Evolutionary conservation across 1,284 basidiomycete species (phyloP).

Genomic region (Dichomitus squalens): DNA sequence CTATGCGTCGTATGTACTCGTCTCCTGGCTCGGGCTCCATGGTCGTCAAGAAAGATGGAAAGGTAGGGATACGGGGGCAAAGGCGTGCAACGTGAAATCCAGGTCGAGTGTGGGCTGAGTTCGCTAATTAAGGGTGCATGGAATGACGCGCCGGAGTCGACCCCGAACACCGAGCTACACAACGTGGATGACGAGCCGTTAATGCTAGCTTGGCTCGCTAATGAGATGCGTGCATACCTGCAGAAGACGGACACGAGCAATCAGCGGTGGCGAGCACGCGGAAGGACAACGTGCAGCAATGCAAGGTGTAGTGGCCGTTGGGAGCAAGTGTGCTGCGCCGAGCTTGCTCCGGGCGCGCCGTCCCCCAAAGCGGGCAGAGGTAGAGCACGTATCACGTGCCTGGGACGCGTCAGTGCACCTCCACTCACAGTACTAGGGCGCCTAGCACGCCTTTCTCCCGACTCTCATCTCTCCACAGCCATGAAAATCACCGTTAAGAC

Average conservation of each 20-base stretch:
- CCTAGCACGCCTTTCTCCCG: conserved; percentile 4
- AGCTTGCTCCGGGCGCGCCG: neutral
- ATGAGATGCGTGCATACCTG: neutral
- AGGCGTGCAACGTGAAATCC: conserved; percentile 16
- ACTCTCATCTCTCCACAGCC: conserved; percentile 25
- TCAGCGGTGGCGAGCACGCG: neutral
- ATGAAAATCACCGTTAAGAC: conserved; percentile 97
- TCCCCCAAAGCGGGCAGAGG: neutral
- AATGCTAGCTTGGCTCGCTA: neutral
- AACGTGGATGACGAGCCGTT: conserved; percentile 3
- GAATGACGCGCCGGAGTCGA: conserved; percentile 6
- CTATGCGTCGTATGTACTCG: conserved; percentile 69
- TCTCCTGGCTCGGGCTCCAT: conserved; percentile 74
- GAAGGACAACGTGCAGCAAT: conserved; percentile 1
- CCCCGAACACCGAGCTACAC: conserved; percentile 12
- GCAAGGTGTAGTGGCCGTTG: conserved; percentile 5
- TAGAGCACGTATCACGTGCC: conserved; percentile 24
- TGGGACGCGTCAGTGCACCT: conserved; percentile 30
- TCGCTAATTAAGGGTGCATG: conserved; percentile 21
- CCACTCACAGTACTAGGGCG: conserved; percentile 13
- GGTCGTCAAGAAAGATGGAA: conserved; percentile 12
- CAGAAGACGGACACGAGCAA: neutral
- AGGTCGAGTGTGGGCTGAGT: conserved; percentile 11
- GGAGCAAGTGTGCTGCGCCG: conserved; percentile 6
- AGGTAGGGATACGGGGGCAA: conserved; percentile 2